A percentile compares a stretch with the other conserved stretches of the same genome.
These are phyloP conservation scores for Tripidium arundinaceum DNA, from an alignment of 202 grass and related monocot species.

Conservation along the genomic window DNA sequence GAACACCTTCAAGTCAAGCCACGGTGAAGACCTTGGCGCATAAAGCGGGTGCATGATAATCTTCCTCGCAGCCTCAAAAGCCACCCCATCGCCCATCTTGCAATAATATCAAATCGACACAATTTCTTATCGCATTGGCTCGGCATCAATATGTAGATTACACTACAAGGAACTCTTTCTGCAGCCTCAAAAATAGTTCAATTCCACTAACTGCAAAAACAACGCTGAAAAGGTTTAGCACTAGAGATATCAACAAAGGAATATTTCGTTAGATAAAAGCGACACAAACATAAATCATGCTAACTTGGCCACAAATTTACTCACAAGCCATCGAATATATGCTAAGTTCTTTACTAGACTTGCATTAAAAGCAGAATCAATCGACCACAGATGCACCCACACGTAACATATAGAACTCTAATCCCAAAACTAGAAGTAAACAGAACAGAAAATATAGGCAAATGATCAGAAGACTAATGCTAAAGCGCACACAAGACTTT, in stretches of 20 bases:
- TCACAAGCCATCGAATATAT: neutral
- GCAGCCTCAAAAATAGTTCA: neutral
- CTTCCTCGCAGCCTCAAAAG: constrained; percentile 61
- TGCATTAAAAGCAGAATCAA: neutral
- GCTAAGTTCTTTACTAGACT: neutral
- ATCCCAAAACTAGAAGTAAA: neutral
- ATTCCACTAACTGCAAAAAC: constrained; percentile 9
- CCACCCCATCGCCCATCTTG: constrained; percentile 37
- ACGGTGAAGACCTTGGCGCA: too few species aligned
- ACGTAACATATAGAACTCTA: neutral
- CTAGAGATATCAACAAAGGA: neutral
- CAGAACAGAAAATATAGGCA: neutral
- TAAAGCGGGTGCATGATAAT: too few species aligned
- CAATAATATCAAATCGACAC: neutral
- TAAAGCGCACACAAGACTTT: neutral
- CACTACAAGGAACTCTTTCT: neutral
- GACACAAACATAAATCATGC: neutral
- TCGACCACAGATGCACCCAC: neutral
- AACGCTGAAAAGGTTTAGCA: neutral
- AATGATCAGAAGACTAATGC: neutral
- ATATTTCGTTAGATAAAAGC: neutral
- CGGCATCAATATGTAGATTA: neutral
- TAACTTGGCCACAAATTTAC: neutral
- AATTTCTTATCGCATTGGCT: constrained; percentile 18
- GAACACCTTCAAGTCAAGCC: too few species aligned